Evolutionary conservation across 768 basidiomycete genomes (phyloP).

Genomic region (Hydnum rufescens): DNA sequence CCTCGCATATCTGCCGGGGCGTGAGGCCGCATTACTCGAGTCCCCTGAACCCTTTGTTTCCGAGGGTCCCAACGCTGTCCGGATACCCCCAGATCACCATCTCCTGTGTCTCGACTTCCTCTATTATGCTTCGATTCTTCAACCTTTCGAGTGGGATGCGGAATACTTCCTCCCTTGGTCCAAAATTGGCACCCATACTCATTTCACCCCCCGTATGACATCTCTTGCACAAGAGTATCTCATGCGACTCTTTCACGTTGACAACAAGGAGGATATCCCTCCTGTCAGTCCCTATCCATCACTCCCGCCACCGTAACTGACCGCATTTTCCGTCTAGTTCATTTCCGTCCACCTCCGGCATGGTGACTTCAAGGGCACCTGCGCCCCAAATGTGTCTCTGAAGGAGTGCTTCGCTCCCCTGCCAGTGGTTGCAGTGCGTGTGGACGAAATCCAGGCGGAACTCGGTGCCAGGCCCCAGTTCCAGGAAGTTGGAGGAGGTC

Average conservation of each 20-base stretch:
- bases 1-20: slow-evolving; percentile 9
- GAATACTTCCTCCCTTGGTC: slow-evolving; percentile 12
- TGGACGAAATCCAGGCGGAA: slow-evolving; percentile 32
- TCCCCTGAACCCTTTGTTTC: neutral
- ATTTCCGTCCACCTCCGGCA: slow-evolving; percentile 39
- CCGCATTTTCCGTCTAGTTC: slow-evolving; percentile 20
- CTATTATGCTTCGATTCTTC: slow-evolving; percentile 9
- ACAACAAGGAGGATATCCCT: slow-evolving; percentile 4
- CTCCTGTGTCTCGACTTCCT: slow-evolving; percentile 12
- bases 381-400: slow-evolving; percentile 19
- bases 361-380: slow-evolving; percentile 32
- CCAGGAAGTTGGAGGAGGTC: slow-evolving; percentile 7
- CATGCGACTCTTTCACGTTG: slow-evolving; percentile 1
- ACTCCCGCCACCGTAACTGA: neutral
- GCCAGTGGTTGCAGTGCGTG: slow-evolving; percentile 32
- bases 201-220: slow-evolving; percentile 7
- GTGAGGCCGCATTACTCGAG: slow-evolving; percentile 3
- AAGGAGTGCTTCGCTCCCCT: slow-evolving; percentile 33
- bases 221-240: slow-evolving; percentile 12
- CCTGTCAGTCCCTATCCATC: slow-evolving; percentile 2
- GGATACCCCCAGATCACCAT: slow-evolving; percentile 12
- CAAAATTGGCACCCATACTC: slow-evolving; percentile 10
- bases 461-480: slow-evolving; percentile 18
- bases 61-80: neutral
- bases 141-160: slow-evolving; percentile 12